A percentile compares a stretch with the other conserved stretches of the same genome.
phyloP scores from a whole-genome alignment of 805 yeast species.

The Yamadazyma endophytica region DNA sequence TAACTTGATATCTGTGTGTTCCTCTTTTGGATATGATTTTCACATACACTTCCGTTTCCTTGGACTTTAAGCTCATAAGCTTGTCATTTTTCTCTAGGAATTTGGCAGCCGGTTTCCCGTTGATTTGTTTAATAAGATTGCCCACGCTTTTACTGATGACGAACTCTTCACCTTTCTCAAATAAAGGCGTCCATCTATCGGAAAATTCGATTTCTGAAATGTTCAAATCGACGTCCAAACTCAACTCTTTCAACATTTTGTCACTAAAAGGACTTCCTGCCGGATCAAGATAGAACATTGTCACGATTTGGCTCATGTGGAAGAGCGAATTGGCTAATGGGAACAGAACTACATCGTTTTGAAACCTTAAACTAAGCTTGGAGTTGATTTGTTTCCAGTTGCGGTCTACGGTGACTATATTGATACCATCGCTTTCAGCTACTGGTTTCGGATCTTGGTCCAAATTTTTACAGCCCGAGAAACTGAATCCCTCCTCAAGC shows the following conservation, averaged over 20 bases:
- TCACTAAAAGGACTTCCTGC: constrained; percentile 2
- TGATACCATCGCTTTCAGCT: constrained; percentile 31
- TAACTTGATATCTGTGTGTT: constrained; percentile 43
- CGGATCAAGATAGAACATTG: constrained; percentile 32
- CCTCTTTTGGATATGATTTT: constrained; percentile 16
- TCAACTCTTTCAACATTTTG: constrained; percentile 4
- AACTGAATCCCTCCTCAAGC: constrained; percentile 18
- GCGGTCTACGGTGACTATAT: constrained; percentile 25
- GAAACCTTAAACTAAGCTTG: constrained; percentile 17
- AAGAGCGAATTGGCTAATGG: constrained; percentile 39
- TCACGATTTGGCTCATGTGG: constrained; percentile 28
- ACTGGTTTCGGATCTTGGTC: constrained; percentile 16
- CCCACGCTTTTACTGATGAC: constrained; percentile 48
- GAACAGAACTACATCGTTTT: constrained; percentile 14
- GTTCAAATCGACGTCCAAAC: too few relatives aligned
- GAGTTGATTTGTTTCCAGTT: constrained; percentile 36
- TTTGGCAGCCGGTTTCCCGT: constrained; percentile 53
- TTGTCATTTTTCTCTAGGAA: constrained; percentile 44
- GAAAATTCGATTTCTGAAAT: too few relatives aligned
- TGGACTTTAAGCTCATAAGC: constrained; percentile 37
- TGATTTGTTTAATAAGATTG: constrained; percentile 56
- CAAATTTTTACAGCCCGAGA: constrained; percentile 13
- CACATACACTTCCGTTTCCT: constrained; percentile 41
- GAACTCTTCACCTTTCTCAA: constrained; percentile 22
- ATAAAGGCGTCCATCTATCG: constrained; percentile 34